Evolutionary conservation across 1,284 basidiomycete species (phyloP).

Genomic region (Marasmius oreades): DNA sequence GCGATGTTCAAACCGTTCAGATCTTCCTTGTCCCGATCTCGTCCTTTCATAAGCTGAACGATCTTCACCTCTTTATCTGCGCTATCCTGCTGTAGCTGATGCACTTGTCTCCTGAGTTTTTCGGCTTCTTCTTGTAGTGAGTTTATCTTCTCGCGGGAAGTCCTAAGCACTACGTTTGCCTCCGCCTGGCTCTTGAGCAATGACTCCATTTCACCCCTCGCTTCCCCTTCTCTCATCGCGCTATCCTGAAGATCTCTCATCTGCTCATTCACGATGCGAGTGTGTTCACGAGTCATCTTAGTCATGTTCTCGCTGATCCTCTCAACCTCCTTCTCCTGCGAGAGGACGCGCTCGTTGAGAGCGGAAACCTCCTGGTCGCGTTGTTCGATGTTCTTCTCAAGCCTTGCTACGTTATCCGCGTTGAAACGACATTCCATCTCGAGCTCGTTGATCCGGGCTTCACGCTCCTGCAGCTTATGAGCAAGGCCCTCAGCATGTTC

Average conservation of each 20-base stretch:
- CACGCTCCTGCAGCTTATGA: constrained; percentile 50
- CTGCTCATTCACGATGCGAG: constrained; percentile 47
- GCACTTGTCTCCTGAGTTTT: constrained; percentile 59
- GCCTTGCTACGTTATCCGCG: constrained; percentile 45
- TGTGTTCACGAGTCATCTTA: constrained; percentile 51
- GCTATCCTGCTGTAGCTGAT: constrained; percentile 73
- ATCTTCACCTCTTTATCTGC: constrained; percentile 81
- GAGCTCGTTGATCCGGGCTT: constrained; percentile 49
- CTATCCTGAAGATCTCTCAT: constrained; percentile 47
- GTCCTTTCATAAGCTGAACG: constrained; percentile 67
- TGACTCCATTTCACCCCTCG: constrained; percentile 43
- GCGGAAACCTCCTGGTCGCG: constrained; percentile 47
- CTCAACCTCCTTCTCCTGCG: constrained; percentile 45
- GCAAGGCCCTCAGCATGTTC: constrained; percentile 45
- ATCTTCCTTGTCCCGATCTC: constrained; percentile 71
- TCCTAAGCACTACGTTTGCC: constrained; percentile 42
- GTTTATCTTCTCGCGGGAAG: constrained; percentile 44
- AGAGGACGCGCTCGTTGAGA: constrained; percentile 34
- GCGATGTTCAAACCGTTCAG: constrained; percentile 79
- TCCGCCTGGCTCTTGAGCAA: constrained; percentile 51
- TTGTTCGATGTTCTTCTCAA: constrained; percentile 54
- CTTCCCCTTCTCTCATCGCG: constrained; percentile 42
- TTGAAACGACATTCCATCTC: constrained; percentile 56
- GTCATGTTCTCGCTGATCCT: constrained; percentile 51
- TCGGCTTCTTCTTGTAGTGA: constrained; percentile 62